Evolutionary conservation across 495 filamentous ascomycete genomes (phyloP), one percentile per base, ranked within the genome.

Genomic region (Penicillium longicatenatum): DNA sequence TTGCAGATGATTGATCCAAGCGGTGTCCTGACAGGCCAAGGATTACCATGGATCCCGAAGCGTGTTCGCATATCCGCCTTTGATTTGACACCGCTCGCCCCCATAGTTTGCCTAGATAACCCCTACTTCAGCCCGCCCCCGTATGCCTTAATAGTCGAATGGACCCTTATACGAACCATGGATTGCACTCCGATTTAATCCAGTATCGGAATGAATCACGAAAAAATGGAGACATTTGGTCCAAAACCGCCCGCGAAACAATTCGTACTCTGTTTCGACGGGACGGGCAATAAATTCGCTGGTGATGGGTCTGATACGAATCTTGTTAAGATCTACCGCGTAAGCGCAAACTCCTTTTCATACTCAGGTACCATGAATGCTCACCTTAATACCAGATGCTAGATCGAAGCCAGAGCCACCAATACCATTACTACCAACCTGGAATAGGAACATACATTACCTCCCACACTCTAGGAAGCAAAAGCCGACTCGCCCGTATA

Each of bases 191-290:
- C n/a, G n/a, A n/a, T n/a, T 12, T 5, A 14, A 17, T 39, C 24
- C 20, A 22, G n/a, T 19, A 11, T 10, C 35, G 3, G 24, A 20
- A 47, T 12, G 12, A 37, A 43, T 26, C 19, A n/a, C n/a, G 17
- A 51, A 6, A 29, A 17, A 11, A 50, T 20, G 29, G 49, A 59
- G 44, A 7, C 21, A 12, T 51, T 48, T 6, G 61, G 52, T 7
- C 53, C 56, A 1, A 31, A 56, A 3, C 22, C 22, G 11, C 56
- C 61, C 35, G 70, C 70, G 5, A 79, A 74, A 63, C 79, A 81
- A 47, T 79, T 94, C 50, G 84, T 96, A 12, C 74, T 95, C 2
- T 93, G 91, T 64, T 95, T 95, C 58, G 91, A 96, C 70, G 91
- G 91, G 17, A 95, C 91, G 0, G 91, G 91, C 4, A 93, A 95